These are phyloP conservation scores for Exophiala spinifera DNA, from an alignment of 2,329 filamentous ascomycete species.

Conservation along the genomic window DNA sequence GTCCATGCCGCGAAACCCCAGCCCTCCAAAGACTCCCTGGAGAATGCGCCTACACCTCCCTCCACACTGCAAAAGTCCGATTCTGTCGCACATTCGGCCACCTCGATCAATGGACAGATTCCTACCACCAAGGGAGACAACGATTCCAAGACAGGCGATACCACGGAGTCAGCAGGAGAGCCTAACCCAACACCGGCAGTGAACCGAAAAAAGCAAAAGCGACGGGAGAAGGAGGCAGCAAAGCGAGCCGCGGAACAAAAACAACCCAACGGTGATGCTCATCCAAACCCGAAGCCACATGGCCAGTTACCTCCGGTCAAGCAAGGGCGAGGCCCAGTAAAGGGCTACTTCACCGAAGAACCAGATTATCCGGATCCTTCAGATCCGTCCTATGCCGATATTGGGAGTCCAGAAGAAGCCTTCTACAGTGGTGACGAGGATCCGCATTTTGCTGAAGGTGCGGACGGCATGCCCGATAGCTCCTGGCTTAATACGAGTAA, in stretches of 20 bases:
- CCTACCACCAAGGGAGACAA: slow-evolving; percentile 28
- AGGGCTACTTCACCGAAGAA: slow-evolving; percentile 31
- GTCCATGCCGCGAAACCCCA: slow-evolving; percentile 17
- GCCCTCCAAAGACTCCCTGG: slow-evolving; percentile 8
- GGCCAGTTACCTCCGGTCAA: slow-evolving; percentile 24
- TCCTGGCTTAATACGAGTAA: slow-evolving; percentile 30
- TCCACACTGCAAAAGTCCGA: slow-evolving; percentile 9
- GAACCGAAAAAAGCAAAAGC: slow-evolving; percentile 94
- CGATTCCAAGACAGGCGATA: slow-evolving; percentile 33
- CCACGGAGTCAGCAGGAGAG: slow-evolving; percentile 28
- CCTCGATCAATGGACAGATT: slow-evolving; percentile 28
- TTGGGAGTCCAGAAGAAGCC: slow-evolving; percentile 51
- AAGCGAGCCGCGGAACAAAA: slow-evolving; percentile 57
- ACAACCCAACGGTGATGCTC: slow-evolving; percentile 30
- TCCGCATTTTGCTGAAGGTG: slow-evolving; percentile 36
- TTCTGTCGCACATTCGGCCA: slow-evolving; percentile 13
- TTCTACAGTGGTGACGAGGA: slow-evolving; percentile 57
- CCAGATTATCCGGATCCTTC: slow-evolving; percentile 33
- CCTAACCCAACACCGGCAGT: slow-evolving; percentile 48
- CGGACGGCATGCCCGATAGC: slow-evolving; percentile 28
- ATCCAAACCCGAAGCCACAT: slow-evolving; percentile 8
- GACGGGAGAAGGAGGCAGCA: slow-evolving; percentile 77
- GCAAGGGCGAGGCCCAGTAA: slow-evolving; percentile 28
- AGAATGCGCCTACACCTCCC: slow-evolving; percentile 18
- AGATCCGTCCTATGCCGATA: slow-evolving; percentile 39